Percentiles rank a stretch among this genome's conserved stretches.
phyloP scores from a whole-genome alignment of 108 stramenopile species.

The Thalassiosira profunda region DNA sequence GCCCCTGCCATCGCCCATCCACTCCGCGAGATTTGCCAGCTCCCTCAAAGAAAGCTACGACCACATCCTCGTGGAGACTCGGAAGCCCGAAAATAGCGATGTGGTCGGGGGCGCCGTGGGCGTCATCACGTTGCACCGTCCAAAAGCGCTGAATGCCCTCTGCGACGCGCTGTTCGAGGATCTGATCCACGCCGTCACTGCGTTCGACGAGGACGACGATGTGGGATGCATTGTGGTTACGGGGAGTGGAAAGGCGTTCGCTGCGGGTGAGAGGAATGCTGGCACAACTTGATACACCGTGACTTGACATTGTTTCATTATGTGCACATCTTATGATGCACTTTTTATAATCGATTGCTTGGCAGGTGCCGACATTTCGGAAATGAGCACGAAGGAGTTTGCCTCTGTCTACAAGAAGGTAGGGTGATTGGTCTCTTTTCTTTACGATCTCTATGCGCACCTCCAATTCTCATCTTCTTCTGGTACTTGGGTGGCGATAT shows the following conservation, averaged over 20 bases:
- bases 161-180: conserved; percentile 92
- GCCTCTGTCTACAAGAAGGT: conserved; percentile 77
- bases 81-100: conserved; percentile 41
- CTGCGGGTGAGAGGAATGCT: conserved; percentile 67
- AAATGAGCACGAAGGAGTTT: conserved; percentile 89
- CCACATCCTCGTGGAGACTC: conserved; percentile 66
- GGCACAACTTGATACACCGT: background rate
- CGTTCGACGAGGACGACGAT: conserved; percentile 76
- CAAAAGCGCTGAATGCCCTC: conserved; percentile 97
- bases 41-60: conserved; percentile 57
- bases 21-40: too few species aligned
- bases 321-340: background rate
- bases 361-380: conserved; percentile 94
- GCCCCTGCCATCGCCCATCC: too few species aligned
- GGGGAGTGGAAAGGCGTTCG: conserved; percentile 95
- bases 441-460: background rate
- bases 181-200: conserved; percentile 77
- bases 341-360: background rate
- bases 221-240: conserved; percentile 96
- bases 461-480: background rate
- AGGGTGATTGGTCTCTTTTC: background rate
- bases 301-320: background rate
- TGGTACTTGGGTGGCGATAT: too few species aligned
- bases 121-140: conserved; percentile 93
- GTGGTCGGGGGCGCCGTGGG: conserved; percentile 69